Conservation (phyloP, 2,329 filamentous ascomycete species). For the Myotisia sp. region DNA sequence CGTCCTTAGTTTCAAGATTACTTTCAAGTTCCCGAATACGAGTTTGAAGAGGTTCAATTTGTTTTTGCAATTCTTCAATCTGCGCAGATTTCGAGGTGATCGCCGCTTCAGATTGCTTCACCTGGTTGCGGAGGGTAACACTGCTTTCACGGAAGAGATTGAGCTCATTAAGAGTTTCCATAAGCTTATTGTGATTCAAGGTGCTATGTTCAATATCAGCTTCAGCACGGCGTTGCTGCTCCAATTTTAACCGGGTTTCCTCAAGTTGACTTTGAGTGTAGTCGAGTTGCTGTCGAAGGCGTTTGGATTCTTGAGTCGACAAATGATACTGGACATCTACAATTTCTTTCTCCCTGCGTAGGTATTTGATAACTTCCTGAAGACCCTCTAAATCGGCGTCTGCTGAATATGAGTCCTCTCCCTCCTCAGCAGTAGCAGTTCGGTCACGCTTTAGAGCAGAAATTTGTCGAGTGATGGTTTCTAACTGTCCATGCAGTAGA, state of each 20-base stretch:
- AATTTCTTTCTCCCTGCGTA: constrained; percentile 93
- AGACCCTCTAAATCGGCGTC: constrained; percentile 55
- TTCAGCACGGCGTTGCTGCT: constrained; percentile 69
- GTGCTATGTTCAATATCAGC: constrained; percentile 59
- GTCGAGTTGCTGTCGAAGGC: constrained; percentile 77
- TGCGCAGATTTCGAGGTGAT: constrained; percentile 60
- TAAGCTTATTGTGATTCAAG: constrained; percentile 72
- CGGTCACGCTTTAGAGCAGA: constrained; percentile 64
- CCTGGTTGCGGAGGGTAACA: constrained; percentile 75
- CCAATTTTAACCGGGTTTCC: constrained; percentile 72
- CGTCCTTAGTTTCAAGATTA: constrained; percentile 64
- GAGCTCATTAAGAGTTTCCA: constrained; percentile 88
- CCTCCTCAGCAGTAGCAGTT: constrained; percentile 39
- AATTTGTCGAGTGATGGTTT: constrained; percentile 68
- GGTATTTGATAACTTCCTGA: constrained; percentile 78
- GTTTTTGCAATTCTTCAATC: constrained; percentile 57
- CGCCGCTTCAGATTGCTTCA: constrained; percentile 61
- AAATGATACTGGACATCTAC: constrained; percentile 92
- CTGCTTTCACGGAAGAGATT: constrained; percentile 94
- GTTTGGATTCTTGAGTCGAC: constrained; percentile 72
- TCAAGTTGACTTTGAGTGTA: constrained; percentile 80
- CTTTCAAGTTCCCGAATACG: constrained; percentile 72
- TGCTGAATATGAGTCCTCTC: constrained; percentile 35
- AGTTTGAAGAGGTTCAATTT: constrained; percentile 69
- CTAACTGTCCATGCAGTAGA: constrained; percentile 75